Percentiles rank a stretch among this genome's conserved stretches.
Conservation (phyloP, 805 yeast species). For the Brettanomyces nanus region DNA sequence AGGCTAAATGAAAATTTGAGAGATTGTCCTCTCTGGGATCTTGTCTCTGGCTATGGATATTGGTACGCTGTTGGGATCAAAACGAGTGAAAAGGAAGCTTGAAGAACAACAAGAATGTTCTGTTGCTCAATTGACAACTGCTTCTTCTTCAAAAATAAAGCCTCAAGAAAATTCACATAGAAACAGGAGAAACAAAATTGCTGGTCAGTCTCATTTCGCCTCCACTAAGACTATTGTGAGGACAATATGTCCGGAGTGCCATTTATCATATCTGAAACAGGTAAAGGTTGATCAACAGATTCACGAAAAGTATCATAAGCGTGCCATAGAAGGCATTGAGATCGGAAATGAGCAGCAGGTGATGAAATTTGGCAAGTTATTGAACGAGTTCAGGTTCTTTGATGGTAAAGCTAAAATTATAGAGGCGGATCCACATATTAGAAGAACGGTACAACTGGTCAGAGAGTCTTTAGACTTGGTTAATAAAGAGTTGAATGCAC, state of each 20-base stretch:
- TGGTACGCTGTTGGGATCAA: neutral
- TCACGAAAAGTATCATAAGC: conserved; percentile 46
- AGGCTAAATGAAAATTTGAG: too few species aligned
- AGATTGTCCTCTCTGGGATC: too few species aligned
- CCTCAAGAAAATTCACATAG: too few species aligned
- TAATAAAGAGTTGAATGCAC: conserved; percentile 56
- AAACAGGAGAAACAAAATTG: too few species aligned
- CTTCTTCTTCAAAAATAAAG: too few species aligned
- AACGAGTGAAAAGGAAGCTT: neutral
- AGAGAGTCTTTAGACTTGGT: conserved; percentile 41
- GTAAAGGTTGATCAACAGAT: conserved; percentile 33
- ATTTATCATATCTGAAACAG: conserved; percentile 42
- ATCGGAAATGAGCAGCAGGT: neutral
- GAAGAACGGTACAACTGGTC: conserved; percentile 17
- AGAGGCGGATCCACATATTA: conserved; percentile 26
- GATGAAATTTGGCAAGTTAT: conserved; percentile 6
- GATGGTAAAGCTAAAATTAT: conserved; percentile 17
- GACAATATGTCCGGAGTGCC: conserved; percentile 36
- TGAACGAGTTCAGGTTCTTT: neutral
- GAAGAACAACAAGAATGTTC: too few species aligned
- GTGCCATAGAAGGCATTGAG: conserved; percentile 25
- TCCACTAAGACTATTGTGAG: neutral
- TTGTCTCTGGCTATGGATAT: too few species aligned
- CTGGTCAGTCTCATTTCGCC: neutral
- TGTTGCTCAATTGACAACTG: too few species aligned